These are phyloP conservation scores for Phytophthora hybrid DNA, from an alignment of 352 stramenopile genomes.

Conservation along the genomic window DNA sequence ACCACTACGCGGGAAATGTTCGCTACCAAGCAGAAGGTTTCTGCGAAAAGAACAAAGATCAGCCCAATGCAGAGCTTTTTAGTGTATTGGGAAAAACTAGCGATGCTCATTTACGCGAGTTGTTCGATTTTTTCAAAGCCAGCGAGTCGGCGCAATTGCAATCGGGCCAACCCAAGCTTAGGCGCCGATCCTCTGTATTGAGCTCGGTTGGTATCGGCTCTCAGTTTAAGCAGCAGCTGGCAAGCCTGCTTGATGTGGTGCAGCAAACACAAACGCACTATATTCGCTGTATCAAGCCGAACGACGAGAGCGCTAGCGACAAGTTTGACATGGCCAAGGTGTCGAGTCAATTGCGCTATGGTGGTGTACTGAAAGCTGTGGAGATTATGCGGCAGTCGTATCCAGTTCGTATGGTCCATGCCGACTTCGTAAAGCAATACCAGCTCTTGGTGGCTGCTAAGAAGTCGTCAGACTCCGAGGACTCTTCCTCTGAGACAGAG, in stretches of 20 bases:
- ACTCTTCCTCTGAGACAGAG: too few species aligned
- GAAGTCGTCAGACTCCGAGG: too few species aligned
- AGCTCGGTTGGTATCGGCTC: slow-evolving; percentile 84
- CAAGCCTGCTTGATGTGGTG: slow-evolving; percentile 93
- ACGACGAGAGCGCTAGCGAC: slow-evolving; percentile 92
- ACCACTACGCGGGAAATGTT: slow-evolving; percentile 86
- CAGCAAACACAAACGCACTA: slow-evolving; percentile 97
- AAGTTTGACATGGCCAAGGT: slow-evolving; percentile 91
- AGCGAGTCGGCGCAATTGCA: slow-evolving; percentile 51
- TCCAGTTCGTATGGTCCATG: slow-evolving; percentile 79
- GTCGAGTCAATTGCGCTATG: slow-evolving; percentile 82
- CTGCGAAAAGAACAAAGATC: slow-evolving; percentile 91
- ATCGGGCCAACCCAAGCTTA: slow-evolving; percentile 49
- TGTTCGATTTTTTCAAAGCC: slow-evolving; percentile 81
- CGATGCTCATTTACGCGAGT: slow-evolving; percentile 59
- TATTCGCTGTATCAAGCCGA: slow-evolving; percentile 99
- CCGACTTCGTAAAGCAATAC: slow-evolving; percentile 74
- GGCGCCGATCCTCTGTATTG: slow-evolving; percentile 75
- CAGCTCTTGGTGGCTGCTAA: slow-evolving; percentile 28
- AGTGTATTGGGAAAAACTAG: slow-evolving; percentile 70
- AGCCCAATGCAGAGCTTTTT: slow-evolving; percentile 82
- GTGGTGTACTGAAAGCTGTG: slow-evolving; percentile 85
- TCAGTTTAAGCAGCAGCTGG: slow-evolving; percentile 95
- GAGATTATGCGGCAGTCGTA: slow-evolving; percentile 89
- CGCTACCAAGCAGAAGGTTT: slow-evolving; percentile 81